Base-by-base conservation (phyloP, 1,284 basidiomycete genomes). In the Testicularia cyperi region DNA sequence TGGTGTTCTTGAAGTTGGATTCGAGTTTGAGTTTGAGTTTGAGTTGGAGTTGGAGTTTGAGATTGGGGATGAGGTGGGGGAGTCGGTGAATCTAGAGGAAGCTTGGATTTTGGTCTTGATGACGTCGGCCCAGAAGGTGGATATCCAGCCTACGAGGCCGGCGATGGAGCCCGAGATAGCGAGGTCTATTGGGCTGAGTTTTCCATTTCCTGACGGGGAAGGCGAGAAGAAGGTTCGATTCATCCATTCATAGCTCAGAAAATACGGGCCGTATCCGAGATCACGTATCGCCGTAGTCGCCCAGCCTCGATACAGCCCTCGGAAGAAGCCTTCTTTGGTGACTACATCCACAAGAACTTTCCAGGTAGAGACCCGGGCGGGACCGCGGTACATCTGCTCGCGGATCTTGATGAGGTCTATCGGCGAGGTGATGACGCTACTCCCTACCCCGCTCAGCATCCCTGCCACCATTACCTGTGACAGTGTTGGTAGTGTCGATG, bases 381-480 rank as follows among this genome's bases (percentile, higher is more conserved):
- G 10, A 13, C 7, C 16, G 12, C 22, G 38, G 22, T 58, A 36
- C 43, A 69, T 65, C 51, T 74, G 71, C 43, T 74, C 51, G 6
- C 68, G 60, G 27, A 74, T 72, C 56, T 74, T 74, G 44, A 74
- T 35, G 26, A 72, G 43, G 6, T 74, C 71, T 27, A 74, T 67
- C 6, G 71, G 71, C 10, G 57, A 38, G 0, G 71, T 74, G 45
- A 74, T 69, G 10, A 72, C 37, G 1, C 63, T 51, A 9, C 61
- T 54, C 0, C 63, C 62, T 3, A 72, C 38, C 1, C 71, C 71
- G 20, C 37, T 44, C 2, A 64, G 38, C 43, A 64, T 58, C 3
- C 71, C 71, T 2, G 71, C 71, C 10, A 68, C 21, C 18, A 69
- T 55, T 4, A 66, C 52, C 43, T 73, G 58, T 0, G 35, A 16